A percentile compares a stretch with the other conserved stretches of the same genome.
phyloP scores from a whole-genome alignment of 202 grass and related monocot genomes.

The Digitaria exilis region DNA sequence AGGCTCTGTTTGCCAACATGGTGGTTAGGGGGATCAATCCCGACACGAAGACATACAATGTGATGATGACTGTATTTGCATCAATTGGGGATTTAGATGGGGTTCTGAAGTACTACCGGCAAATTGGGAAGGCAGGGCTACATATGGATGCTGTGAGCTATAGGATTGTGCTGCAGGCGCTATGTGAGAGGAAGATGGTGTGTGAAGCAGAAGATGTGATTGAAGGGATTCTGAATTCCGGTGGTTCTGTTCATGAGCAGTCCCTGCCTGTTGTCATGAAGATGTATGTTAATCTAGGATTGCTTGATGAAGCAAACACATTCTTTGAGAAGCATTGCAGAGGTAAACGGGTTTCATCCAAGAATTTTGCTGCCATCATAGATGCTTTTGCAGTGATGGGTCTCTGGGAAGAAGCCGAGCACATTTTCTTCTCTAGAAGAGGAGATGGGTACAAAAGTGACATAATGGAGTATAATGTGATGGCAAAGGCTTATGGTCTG shows the following conservation, averaged over 20 bases:
- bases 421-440: constrained; percentile 52
- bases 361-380: constrained; percentile 64
- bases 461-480: constrained; percentile 70
- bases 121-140: constrained; percentile 46
- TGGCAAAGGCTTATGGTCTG: constrained; percentile 70
- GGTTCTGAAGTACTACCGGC: constrained; percentile 49
- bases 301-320: constrained; percentile 52
- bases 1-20: constrained; percentile 59
- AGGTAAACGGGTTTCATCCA: constrained; percentile 51
- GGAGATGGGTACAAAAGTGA: constrained; percentile 38
- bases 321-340: constrained; percentile 69
- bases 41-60: constrained; percentile 68
- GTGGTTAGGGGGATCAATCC: constrained; percentile 45
- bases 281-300: constrained; percentile 74
- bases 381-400: constrained; percentile 61
- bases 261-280: constrained; percentile 66
- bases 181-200: constrained; percentile 60
- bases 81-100: constrained; percentile 43
- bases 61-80: constrained; percentile 63
- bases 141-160: constrained; percentile 59
- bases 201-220: constrained; percentile 52
- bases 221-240: constrained; percentile 39
- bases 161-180: constrained; percentile 59
- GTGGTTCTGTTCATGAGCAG: constrained; percentile 47
- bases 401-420: constrained; percentile 68